Conservation (phyloP, 164 flowering plant genomes). For the Stephania cephalantha region DNA sequence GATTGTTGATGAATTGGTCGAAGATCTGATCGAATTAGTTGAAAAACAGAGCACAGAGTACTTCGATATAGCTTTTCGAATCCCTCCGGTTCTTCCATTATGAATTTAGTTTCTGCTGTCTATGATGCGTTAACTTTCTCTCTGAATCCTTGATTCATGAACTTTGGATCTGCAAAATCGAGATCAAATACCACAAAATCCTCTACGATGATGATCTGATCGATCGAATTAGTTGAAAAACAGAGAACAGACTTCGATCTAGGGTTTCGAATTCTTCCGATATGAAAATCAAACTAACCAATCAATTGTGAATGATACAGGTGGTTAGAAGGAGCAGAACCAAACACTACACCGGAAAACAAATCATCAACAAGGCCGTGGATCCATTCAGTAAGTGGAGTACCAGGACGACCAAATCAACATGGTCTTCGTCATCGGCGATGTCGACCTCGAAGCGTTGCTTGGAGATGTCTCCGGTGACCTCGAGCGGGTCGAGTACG, state of each 20-base stretch:
- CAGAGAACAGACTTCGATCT: too few species aligned
- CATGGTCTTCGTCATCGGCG: not conserved
- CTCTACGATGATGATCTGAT: too few species aligned
- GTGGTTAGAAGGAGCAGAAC: slow-evolving; percentile 37
- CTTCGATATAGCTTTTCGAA: too few species aligned
- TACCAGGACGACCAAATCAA: slow-evolving; percentile 1
- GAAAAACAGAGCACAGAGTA: too few species aligned
- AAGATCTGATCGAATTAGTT: too few species aligned
- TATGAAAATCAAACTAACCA: not conserved
- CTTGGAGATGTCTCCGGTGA: slow-evolving; percentile 23
- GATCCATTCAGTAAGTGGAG: slow-evolving; percentile 5
- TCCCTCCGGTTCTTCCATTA: too few species aligned
- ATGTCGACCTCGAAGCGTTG: slow-evolving; percentile 2
- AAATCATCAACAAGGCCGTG: slow-evolving; percentile 9
- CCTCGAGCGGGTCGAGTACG: slow-evolving; percentile 36
- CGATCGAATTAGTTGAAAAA: not conserved
- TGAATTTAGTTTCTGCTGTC: not conserved
- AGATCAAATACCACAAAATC: not conserved
- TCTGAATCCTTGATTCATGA: not conserved
- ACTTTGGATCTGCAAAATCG: slow-evolving; percentile 2
- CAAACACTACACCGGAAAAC: slow-evolving; percentile 19
- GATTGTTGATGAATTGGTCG: too few species aligned
- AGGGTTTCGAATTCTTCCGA: not conserved
- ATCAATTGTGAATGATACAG: slow-evolving; percentile 16
- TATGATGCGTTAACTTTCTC: not conserved